Evolutionary conservation across 495 filamentous ascomycete species (phyloP).

Genomic region (Schizothecium vesticola): DNA sequence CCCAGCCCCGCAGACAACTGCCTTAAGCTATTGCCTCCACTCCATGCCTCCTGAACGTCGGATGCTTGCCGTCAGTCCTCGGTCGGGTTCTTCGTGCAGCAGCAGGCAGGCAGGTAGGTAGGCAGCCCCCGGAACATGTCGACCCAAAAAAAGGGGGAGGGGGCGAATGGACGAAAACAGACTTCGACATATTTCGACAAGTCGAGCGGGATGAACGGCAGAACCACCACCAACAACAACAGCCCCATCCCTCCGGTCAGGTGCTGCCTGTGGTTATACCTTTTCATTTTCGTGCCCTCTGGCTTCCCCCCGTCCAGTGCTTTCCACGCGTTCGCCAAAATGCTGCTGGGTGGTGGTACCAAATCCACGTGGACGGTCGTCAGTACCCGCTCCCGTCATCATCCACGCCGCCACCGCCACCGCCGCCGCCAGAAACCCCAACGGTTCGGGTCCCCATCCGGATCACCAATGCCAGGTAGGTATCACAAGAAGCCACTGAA

Average conservation of each 20-base stretch:
- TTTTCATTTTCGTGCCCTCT: background rate
- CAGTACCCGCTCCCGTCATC: background rate
- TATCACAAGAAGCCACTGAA: background rate
- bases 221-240: background rate
- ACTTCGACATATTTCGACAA: no score
- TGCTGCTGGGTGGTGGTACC: background rate
- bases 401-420: no score
- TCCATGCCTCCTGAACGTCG: background rate
- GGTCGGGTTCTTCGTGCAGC: background rate
- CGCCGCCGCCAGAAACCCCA: background rate
- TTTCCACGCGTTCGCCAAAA: background rate
- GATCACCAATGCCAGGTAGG: background rate
- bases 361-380: background rate
- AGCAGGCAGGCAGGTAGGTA: background rate
- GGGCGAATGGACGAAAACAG: no score
- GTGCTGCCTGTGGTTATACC: background rate
- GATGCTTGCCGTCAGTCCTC: background rate
- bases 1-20: conserved; percentile 7
- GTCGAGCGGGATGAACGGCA: background rate
- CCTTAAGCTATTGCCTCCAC: background rate
- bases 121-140: no score
- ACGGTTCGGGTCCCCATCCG: background rate
- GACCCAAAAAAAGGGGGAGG: no score
- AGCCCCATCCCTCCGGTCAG: background rate
- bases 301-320: background rate